Evolutionary conservation across 139 green algal species (phyloP), one percentile per base, ranked within the genome.

Genomic region (Chlorella sorokiniana): DNA sequence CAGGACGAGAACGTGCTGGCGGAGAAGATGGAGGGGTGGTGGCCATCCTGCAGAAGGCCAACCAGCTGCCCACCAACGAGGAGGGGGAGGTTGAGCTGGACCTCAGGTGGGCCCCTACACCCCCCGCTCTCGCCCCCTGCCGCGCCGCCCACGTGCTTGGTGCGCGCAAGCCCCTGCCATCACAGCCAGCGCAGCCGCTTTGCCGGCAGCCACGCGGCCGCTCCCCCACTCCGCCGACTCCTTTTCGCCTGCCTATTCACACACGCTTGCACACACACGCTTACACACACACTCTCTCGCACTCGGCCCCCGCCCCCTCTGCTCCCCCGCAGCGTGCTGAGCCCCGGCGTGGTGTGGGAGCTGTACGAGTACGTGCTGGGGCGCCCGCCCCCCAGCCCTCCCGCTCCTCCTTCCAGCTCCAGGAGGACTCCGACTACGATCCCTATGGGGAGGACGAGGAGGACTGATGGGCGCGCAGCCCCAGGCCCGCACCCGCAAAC

Each of bases 21-120:
- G 23, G 45, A 61, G 45, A 88, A 88, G 56, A 85, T 88, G 84
- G 70, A 85, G 84, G 76, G 14, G 79, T 88, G 78, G 84, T 88
- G 38, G 62, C 77, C 8, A 88, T 88, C 52, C 70, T 88, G 44
- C 83, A 76, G 52, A 29, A 41, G 9, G 79, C 79, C 78, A 83
- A 85, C 59, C 79, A 88, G 79, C 76, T 88, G 84, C 56, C 56
- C 62, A 82, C 65, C 16, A 73, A 85, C 38, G 84, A 88, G 52
- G 79, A 85, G 61, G 84, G 84, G 2, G 84, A 88, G 74, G 76
- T 80, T 44, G 67, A 79, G 74, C 38, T 88, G 48, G 84, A 88
- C 82, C 63, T 88, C 7, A 72, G 75, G 76, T 81, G 74, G 20
- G 64, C n/a, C n/a, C n/a, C n/a, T n/a, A n/a, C n/a, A n/a, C n/a